These are phyloP conservation scores for Nannochloris sp. DNA, from an alignment of 139 green algal species.

Conservation along the genomic window DNA sequence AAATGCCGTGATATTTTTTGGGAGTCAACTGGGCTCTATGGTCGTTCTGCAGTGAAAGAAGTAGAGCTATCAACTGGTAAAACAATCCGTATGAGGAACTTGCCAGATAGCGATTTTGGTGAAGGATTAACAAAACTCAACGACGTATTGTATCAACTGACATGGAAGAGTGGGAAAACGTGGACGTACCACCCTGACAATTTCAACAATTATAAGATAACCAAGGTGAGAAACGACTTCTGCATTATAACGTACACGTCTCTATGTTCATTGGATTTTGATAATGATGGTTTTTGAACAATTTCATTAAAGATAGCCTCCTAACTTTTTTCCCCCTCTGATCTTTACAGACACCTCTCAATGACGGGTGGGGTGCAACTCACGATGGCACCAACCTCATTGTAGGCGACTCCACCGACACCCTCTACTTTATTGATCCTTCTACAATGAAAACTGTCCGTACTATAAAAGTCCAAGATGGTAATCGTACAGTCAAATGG, in stretches of 20 bases:
- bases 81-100: slow-evolving; percentile 25
- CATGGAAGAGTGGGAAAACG: slow-evolving; percentile 38
- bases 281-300: too few species aligned
- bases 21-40: slow-evolving; percentile 75
- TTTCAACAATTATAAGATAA: slow-evolving; percentile 11
- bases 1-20: slow-evolving; percentile 57
- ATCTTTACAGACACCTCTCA: slow-evolving; percentile 42
- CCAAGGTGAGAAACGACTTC: background rate
- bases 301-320: too few species aligned
- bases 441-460: slow-evolving; percentile 15
- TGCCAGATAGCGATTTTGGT: slow-evolving; percentile 58
- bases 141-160: slow-evolving; percentile 65
- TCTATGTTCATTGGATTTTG: too few species aligned
- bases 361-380: slow-evolving; percentile 81
- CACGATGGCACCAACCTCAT: slow-evolving; percentile 58
- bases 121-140: slow-evolving; percentile 61
- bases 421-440: slow-evolving; percentile 58
- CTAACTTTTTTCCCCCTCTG: background rate
- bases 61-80: slow-evolving; percentile 53
- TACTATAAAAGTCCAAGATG: slow-evolving; percentile 28
- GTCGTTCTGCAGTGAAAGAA: slow-evolving; percentile 52
- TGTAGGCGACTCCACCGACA: slow-evolving; percentile 55
- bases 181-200: slow-evolving; percentile 33
- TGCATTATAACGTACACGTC: too few species aligned
- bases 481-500: too few species aligned